Evolutionary conservation across 129 eudicot species (phyloP).

Genomic region (Arctium minus): DNA sequence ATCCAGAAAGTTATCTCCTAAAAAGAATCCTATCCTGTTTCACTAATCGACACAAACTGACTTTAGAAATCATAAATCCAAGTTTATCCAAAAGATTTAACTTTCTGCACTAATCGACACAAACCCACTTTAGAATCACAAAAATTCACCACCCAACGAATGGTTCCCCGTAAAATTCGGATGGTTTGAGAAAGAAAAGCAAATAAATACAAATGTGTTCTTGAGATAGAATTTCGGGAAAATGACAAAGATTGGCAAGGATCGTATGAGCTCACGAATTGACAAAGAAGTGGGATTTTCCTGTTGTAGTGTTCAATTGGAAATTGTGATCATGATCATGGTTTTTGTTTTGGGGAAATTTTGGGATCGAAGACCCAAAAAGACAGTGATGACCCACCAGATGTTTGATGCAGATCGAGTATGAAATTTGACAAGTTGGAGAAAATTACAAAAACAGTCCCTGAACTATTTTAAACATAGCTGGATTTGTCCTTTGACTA

Average conservation of each 20-base stretch:
- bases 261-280: not conserved
- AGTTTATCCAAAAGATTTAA: not conserved
- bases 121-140: slow-evolving; percentile 10
- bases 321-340: slow-evolving; percentile 12
- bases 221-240: not conserved
- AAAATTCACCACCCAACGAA: slow-evolving; percentile 21
- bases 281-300: not conserved
- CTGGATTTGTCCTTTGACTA: slow-evolving; percentile 7
- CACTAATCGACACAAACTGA: not conserved
- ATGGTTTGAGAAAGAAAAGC: not conserved
- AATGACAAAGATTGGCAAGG: not conserved
- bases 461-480: not conserved
- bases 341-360: not conserved
- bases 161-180: slow-evolving; percentile 22
- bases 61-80: not conserved
- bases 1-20: not conserved
- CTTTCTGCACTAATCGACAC: not conserved
- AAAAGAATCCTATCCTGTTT: slow-evolving; percentile 1
- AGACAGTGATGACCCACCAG: slow-evolving; percentile 21
- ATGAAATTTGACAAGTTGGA: not conserved
- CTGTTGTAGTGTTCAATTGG: not conserved
- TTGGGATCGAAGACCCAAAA: slow-evolving; percentile 1
- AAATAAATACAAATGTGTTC: not conserved
- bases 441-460: slow-evolving; percentile 4
- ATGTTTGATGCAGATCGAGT: slow-evolving; percentile 18